Evolutionary conservation across 1,284 basidiomycete genomes (phyloP).

Genomic region (Pseudozyma sp.): DNA sequence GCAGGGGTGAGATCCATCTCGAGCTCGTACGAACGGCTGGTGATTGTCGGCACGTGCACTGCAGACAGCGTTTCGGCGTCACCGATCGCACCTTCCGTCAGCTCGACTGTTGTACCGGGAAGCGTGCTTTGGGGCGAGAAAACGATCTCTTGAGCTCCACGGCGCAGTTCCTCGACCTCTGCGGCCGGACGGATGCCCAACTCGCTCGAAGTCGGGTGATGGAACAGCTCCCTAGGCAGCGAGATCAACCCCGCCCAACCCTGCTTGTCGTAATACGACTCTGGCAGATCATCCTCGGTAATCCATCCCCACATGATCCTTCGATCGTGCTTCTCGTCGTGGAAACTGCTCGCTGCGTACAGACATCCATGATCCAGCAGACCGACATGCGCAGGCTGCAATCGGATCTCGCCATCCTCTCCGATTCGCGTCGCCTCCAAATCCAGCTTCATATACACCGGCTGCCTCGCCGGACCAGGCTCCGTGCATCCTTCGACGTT

Average conservation of each 20-base stretch:
- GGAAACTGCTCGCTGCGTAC: slow-evolving; percentile 55
- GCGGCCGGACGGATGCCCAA: slow-evolving; percentile 39
- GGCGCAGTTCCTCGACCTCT: slow-evolving; percentile 35
- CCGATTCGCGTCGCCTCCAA: not conserved
- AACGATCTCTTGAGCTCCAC: slow-evolving; percentile 16
- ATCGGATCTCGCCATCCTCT: slow-evolving; percentile 16
- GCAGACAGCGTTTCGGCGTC: not conserved
- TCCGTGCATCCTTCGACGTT: slow-evolving; percentile 49
- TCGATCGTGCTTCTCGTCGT: slow-evolving; percentile 34
- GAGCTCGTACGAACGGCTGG: slow-evolving; percentile 34
- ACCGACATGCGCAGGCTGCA: slow-evolving; percentile 25
- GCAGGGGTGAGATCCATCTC: slow-evolving; percentile 15
- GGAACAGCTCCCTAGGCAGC: slow-evolving; percentile 51
- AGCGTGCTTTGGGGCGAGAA: not conserved
- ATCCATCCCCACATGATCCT: slow-evolving; percentile 61
- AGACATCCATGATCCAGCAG: slow-evolving; percentile 55
- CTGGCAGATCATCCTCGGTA: slow-evolving; percentile 54
- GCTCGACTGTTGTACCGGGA: not conserved
- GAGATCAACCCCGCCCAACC: slow-evolving; percentile 56
- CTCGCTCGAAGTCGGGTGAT: slow-evolving; percentile 29
- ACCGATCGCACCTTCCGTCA: slow-evolving; percentile 4
- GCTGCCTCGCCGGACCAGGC: slow-evolving; percentile 36
- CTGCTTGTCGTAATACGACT: slow-evolving; percentile 46
- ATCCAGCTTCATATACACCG: slow-evolving; percentile 36
- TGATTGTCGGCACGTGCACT: slow-evolving; percentile 6